Percentiles rank a stretch among this genome's conserved stretches.
phyloP scores from a whole-genome alignment of 228 moss, liverwort and hornwort species.

The Sphagnum magellanicum region DNA sequence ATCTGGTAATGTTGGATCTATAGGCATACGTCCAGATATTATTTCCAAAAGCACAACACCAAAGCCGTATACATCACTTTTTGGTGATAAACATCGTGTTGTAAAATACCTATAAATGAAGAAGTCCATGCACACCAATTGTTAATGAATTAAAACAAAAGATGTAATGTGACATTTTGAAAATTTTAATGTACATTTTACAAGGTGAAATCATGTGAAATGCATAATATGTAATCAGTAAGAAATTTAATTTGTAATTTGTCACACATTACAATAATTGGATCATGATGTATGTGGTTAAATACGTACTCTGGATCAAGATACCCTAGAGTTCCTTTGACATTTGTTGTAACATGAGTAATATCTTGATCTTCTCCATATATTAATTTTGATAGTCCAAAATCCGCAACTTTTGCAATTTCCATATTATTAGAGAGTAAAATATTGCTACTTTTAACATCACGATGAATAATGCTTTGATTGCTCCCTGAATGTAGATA shows the following conservation, averaged over 20 bases:
- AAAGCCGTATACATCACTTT: slow-evolving; percentile 28
- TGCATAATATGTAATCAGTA: no score
- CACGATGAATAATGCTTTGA: slow-evolving; percentile 27
- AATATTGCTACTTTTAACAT: slow-evolving; percentile 24
- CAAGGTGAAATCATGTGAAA: no score
- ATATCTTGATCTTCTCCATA: slow-evolving; percentile 4
- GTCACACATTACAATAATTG: no score
- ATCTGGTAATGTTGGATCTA: slow-evolving; percentile 8
- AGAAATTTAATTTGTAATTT: no score
- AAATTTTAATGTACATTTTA: no score
- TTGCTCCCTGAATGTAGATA: slow-evolving; percentile 23
- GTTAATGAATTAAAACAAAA: no score
- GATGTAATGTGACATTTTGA: no score
- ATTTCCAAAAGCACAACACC: slow-evolving; percentile 28
- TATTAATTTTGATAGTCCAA: slow-evolving; percentile 20
- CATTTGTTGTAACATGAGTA: slow-evolving; percentile 12
- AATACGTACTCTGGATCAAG: slow-evolving; percentile 30
- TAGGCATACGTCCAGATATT: slow-evolving; percentile 7
- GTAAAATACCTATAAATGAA: slow-evolving; percentile 9
- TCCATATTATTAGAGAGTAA: slow-evolving; percentile 19
- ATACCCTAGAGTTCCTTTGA: slow-evolving; percentile 31
- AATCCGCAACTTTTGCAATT: slow-evolving; percentile 26
- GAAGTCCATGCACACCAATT: no score
- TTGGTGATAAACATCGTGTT: slow-evolving; percentile 11
- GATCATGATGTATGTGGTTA: background rate